Base-by-base conservation (phyloP, 1,284 basidiomycete genomes). In the Fomitopsis schrenkii region DNA sequence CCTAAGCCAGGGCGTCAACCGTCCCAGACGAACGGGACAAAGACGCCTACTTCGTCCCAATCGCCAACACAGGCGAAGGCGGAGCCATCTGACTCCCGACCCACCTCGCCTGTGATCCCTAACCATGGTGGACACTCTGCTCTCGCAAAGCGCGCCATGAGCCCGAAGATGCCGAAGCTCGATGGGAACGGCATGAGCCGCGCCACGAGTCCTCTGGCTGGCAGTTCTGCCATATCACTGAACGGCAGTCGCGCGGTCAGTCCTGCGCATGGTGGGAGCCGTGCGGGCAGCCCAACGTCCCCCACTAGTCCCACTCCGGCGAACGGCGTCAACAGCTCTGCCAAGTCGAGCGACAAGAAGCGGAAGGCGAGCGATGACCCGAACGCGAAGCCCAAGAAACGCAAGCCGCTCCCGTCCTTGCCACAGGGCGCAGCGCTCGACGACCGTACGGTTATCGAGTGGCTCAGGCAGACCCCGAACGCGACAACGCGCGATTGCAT, bases 61-160 rank as follows among this genome's bases (percentile, higher is more conserved):
- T 71, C 80, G 67, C 71, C 74, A 9, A 75, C 77, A 10, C 30
- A 62, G n/a, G 56, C 66, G 30, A 67, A 72, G 61, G 66, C 68
- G 17, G 68, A 72, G 46, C 42, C 62, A 52, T 52, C 61, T 9
- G 53, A 62, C 17, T 87, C 88, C 40, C 80, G 81, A 40, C 77
- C 86, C 14, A 80, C 80, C 14, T 88, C 89, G 2, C 87, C 87
- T 3, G 75, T 76, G 5, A 77, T 80, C 9, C 75, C 82, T 26
- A 75, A 78, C 48, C 78, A 87, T 65, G 82, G 88, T 57, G 86
- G 89, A 1, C 88, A 91, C 75, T 87, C 87, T 1, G 70, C 92
- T 42, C 83, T 93, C n/a, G 92, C 92, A 12, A 90, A 89, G 72
- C 86, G 91, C 12, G 91, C 91, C 0, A 93, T 90, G 3, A 91